Conservation (phyloP, 1,139 yeast genomes). For the Kluyveromyces sp. region DNA sequence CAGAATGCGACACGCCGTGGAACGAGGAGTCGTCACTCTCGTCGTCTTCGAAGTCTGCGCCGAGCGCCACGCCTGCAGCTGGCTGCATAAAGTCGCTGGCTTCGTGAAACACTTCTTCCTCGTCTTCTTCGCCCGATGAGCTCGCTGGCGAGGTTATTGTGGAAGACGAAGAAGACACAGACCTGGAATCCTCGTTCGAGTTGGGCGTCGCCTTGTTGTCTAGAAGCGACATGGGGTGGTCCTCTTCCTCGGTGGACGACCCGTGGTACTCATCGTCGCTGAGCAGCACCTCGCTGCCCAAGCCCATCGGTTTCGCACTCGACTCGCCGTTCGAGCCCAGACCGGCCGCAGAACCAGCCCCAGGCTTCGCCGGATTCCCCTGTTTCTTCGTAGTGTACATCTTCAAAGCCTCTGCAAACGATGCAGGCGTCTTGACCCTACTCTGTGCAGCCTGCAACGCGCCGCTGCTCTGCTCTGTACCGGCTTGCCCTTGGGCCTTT, state of each 20-base stretch:
- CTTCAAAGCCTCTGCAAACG: slow-evolving; percentile 26
- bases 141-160: background rate
- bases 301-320: background rate
- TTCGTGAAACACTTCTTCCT: slow-evolving; percentile 30
- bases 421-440: slow-evolving; percentile 18
- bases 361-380: background rate
- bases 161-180: slow-evolving; percentile 14
- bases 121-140: slow-evolving; percentile 13
- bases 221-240: background rate
- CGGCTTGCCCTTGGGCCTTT: too few relatives aligned
- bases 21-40: slow-evolving; percentile 23
- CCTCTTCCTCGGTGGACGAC: slow-evolving; percentile 8
- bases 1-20: slow-evolving; percentile 1
- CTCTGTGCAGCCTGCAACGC: too few relatives aligned
- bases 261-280: slow-evolving; percentile 27
- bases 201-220: slow-evolving; percentile 2
- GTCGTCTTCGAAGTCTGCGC: slow-evolving; percentile 11
- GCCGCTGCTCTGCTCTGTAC: too few relatives aligned
- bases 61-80: slow-evolving; percentile 5
- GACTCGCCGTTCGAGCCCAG: too few relatives aligned
- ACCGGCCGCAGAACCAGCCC: background rate
- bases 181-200: slow-evolving; percentile 11
- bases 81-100: slow-evolving; percentile 25
- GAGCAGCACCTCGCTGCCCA: slow-evolving; percentile 12
- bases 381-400: slow-evolving; percentile 15